A percentile compares a stretch with the other conserved stretches of the same genome.
Conservation (phyloP, 768 basidiomycete species). For the Pisolithus albus region DNA sequence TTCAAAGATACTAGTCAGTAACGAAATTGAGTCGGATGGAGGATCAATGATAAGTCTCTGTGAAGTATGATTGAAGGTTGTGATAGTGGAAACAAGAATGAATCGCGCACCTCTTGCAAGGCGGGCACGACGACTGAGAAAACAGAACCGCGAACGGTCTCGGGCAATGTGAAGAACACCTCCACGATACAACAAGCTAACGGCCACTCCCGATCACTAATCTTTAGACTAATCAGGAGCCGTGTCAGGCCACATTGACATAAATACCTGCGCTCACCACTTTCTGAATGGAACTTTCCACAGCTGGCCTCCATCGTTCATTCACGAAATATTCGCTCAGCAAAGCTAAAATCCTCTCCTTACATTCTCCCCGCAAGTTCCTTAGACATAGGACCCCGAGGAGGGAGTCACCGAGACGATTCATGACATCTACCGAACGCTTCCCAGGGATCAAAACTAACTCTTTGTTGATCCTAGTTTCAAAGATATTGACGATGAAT, state of each 20-base stretch:
- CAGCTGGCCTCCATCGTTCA: constrained; percentile 35
- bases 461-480: constrained; percentile 45
- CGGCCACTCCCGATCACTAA: constrained; percentile 38
- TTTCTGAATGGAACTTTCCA: constrained; percentile 35
- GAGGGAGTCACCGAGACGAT: constrained; percentile 35
- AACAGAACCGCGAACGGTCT: constrained; percentile 39
- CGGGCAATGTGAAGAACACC: constrained; percentile 39
- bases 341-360: background rate
- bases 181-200: constrained; percentile 34
- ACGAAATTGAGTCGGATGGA: constrained; percentile 39
- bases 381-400: constrained; percentile 33
- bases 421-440: constrained; percentile 30
- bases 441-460: constrained; percentile 32
- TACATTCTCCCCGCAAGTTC: background rate
- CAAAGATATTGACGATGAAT: constrained; percentile 34
- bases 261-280: constrained; percentile 29
- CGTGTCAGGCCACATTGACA: background rate
- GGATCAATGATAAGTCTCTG: constrained; percentile 52
- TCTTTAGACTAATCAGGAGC: constrained; percentile 17
- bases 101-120: constrained; percentile 42
- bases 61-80: constrained; percentile 18
- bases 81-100: background rate
- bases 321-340: constrained; percentile 1
- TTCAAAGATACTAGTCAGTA: constrained; percentile 46
- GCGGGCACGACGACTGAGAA: constrained; percentile 38